Evolutionary conservation across 2,329 filamentous ascomycete genomes (phyloP).

Genomic region (Taxawa tesnikishii): DNA sequence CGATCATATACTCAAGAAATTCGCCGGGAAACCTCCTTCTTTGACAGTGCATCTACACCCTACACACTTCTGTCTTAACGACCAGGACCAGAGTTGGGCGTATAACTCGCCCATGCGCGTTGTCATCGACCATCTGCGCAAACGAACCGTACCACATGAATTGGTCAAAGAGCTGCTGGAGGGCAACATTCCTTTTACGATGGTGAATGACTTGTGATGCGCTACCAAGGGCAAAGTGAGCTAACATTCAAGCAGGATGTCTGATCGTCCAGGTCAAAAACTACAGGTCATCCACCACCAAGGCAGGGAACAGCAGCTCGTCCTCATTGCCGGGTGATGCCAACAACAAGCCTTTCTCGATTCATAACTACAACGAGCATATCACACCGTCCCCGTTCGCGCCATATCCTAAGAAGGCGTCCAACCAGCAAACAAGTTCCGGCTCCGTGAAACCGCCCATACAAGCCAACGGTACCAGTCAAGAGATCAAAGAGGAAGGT

Average conservation of each 20-base stretch:
- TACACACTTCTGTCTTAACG: constrained; percentile 82
- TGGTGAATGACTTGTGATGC: constrained; percentile 33
- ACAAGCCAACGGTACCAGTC: constrained; percentile 17
- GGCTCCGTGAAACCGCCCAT: constrained; percentile 27
- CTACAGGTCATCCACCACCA: constrained; percentile 56
- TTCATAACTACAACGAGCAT: constrained; percentile 85
- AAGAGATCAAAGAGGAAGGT: constrained; percentile 32
- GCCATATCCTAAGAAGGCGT: constrained; percentile 45
- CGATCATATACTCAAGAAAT: constrained; percentile 73
- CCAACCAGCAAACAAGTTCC: constrained; percentile 24
- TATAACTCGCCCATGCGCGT: constrained; percentile 88
- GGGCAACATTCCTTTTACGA: constrained; percentile 70
- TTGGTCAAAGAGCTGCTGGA: constrained; percentile 67
- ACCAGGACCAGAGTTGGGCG: constrained; percentile 81
- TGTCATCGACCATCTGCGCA: constrained; percentile 63
- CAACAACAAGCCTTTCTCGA: constrained; percentile 62
- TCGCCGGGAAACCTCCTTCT: constrained; percentile 60
- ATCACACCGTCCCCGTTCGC: constrained; percentile 81
- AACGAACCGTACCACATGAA: constrained; percentile 75
- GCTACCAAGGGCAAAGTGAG: neutral
- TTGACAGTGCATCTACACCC: constrained; percentile 76
- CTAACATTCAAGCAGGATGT: constrained; percentile 40
- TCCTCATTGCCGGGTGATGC: constrained; percentile 37
- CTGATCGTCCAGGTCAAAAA: constrained; percentile 92
- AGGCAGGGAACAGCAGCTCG: constrained; percentile 35